Conservation (phyloP, 2,329 filamentous ascomycete genomes). For the Pseudopyricularia javanii region DNA sequence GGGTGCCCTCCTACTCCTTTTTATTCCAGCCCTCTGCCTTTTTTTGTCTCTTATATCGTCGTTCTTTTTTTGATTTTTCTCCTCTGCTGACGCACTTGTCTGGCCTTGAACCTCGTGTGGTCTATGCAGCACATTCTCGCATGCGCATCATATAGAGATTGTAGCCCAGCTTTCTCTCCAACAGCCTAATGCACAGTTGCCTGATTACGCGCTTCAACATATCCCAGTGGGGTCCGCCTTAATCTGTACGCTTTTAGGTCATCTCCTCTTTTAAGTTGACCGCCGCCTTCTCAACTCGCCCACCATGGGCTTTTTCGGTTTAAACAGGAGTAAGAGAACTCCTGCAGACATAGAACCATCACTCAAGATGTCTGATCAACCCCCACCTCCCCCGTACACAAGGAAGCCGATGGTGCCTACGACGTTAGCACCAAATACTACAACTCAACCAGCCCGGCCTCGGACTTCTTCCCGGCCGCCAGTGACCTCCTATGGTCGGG, state of each 20-base stretch:
- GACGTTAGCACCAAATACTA: background rate
- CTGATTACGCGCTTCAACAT: slow-evolving; percentile 1
- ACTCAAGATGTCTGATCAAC: background rate
- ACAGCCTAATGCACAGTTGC: background rate
- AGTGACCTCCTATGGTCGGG: background rate
- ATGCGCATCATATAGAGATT: too few species aligned
- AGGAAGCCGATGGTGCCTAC: background rate
- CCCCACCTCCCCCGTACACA: slow-evolving; percentile 1
- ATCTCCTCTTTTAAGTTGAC: slow-evolving; percentile 7
- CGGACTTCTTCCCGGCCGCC: background rate
- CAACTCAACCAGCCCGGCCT: background rate
- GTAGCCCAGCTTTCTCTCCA: background rate
- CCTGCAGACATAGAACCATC: background rate
- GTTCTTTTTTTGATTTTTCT: background rate
- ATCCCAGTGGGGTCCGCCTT: slow-evolving; percentile 1
- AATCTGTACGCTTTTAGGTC: slow-evolving; percentile 4
- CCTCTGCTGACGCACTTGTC: background rate
- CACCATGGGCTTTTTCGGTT: slow-evolving; percentile 5
- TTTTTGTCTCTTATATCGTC: background rate
- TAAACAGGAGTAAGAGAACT: background rate
- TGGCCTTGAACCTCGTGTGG: background rate
- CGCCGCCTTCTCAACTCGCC: background rate
- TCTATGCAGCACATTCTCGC: too few species aligned
- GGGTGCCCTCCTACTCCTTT: background rate
- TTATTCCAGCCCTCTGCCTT: background rate